Percentiles rank a stretch among this genome's conserved stretches.
phyloP scores from a whole-genome alignment of 2,329 filamentous ascomycete species.

The Pseudohalonectria lignicola region DNA sequence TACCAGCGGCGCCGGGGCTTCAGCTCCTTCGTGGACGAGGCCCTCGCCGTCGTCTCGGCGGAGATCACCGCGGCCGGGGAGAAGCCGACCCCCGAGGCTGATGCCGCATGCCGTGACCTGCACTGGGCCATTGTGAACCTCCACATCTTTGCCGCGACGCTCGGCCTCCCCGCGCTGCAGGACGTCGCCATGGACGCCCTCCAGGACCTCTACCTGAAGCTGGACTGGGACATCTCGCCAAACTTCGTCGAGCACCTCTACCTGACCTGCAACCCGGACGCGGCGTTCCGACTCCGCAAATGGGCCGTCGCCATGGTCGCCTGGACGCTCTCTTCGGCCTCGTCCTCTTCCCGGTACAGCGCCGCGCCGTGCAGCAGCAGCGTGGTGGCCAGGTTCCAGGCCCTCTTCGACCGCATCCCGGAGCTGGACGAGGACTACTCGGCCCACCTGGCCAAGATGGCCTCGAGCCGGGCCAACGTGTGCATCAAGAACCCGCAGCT shows the following conservation, averaged over 20 bases:
- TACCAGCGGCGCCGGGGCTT: conserved; percentile 32
- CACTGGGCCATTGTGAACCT: conserved; percentile 46
- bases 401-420: conserved; percentile 30
- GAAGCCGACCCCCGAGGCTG: not conserved
- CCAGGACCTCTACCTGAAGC: conserved; percentile 46
- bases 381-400: conserved; percentile 24
- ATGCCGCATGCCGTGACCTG: conserved; percentile 22
- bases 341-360: conserved; percentile 4
- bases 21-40: conserved; percentile 28
- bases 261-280: conserved; percentile 35
- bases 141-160: conserved; percentile 44
- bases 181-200: conserved; percentile 47
- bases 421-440: conserved; percentile 39
- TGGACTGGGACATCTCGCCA: conserved; percentile 46
- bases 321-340: conserved; percentile 33
- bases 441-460: conserved; percentile 41
- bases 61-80: conserved; percentile 1
- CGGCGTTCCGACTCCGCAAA: conserved; percentile 40
- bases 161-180: conserved; percentile 38
- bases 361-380: conserved; percentile 4
- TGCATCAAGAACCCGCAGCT: conserved; percentile 51
- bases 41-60: conserved; percentile 17
- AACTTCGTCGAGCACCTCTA: conserved; percentile 41
- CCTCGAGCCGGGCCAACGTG: conserved; percentile 34
- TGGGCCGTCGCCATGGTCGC: conserved; percentile 52